Evolutionary conservation across 495 filamentous ascomycete species (phyloP).

Genomic region (Parathielavia appendiculata): DNA sequence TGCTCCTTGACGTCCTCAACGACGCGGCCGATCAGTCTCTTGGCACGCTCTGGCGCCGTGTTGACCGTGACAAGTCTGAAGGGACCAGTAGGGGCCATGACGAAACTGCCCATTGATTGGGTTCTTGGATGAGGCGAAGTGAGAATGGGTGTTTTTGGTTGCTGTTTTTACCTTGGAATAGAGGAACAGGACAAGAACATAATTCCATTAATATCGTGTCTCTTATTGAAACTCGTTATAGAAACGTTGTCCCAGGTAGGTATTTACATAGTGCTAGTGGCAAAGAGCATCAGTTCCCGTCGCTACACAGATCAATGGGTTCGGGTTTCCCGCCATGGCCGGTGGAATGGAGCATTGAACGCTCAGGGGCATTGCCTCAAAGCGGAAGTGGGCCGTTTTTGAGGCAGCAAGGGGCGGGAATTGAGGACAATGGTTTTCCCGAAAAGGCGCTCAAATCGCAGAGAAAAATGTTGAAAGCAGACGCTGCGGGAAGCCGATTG

Average conservation of each 20-base stretch:
- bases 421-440: conserved; percentile 15
- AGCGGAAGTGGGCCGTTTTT: background rate
- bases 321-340: background rate
- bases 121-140: background rate
- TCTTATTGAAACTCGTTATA: background rate
- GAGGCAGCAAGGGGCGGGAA: background rate
- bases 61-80: conserved; percentile 64
- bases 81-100: conserved; percentile 41
- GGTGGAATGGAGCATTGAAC: background rate
- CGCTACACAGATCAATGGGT: background rate
- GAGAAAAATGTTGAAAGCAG: background rate
- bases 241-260: too few species aligned
- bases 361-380: background rate
- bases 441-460: background rate
- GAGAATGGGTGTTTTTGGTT: background rate
- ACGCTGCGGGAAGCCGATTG: background rate
- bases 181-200: too few species aligned
- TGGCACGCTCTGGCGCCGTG: conserved; percentile 61
- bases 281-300: background rate
- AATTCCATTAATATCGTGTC: too few species aligned
- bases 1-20: conserved; percentile 54
- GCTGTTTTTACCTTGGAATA: too few species aligned
- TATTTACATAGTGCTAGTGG: background rate
- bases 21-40: conserved; percentile 54
- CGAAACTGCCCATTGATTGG: too few species aligned